Base-by-base conservation (phyloP, 208 protist species). In the Leishmania amazonensis region DNA sequence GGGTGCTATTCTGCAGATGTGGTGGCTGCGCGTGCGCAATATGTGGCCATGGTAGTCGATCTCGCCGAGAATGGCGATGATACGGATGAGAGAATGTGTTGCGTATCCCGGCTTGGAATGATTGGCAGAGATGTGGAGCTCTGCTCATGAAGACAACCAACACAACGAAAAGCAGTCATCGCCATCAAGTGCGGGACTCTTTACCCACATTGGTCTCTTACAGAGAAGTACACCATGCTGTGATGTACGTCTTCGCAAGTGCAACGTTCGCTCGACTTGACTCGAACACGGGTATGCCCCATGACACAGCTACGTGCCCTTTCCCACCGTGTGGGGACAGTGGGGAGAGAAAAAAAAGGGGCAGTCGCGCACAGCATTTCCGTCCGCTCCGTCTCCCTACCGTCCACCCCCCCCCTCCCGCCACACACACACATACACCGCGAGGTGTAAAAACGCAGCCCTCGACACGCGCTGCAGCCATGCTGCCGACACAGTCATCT, bases 1-100 rank as follows among this genome's bases (percentile, higher is more conserved):
- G 79, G 89, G 85, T 15, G 84, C 87, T 3, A 28, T 9, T 24
- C n/a, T 85, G 40, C 77, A 83, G 21, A 38, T 47, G 13, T 78
- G 38, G 70, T 80, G 89, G 79, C 54, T 81, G 1, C 72, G 68
- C 19, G 19, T 89, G 38, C 83, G 83, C 28, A 40, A 71, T 58
- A 53, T 84, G 11, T 80, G n/a, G 67, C 74, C 74, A 21, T 65
- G 49, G 74, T 78, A 64, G 38, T 35, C 31, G 13, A 45, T 5
- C 13, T 0, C 11, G 5, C 8, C 21, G 45, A 53, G 28, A 76
- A 8, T n/a, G 2, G 35, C 21, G 65, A 19, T 6, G 40, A 71
- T 17, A 24, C 3, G 21, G 11, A 31, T 19, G 31, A 8, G 42
- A 19, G 60, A 15, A 40, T 53, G 1, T 35, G 19, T 19, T 24